Percentiles rank a stretch among this genome's conserved stretches.
phyloP scores from a whole-genome alignment of 108 stramenopile species.

The Nitzschia palea region DNA sequence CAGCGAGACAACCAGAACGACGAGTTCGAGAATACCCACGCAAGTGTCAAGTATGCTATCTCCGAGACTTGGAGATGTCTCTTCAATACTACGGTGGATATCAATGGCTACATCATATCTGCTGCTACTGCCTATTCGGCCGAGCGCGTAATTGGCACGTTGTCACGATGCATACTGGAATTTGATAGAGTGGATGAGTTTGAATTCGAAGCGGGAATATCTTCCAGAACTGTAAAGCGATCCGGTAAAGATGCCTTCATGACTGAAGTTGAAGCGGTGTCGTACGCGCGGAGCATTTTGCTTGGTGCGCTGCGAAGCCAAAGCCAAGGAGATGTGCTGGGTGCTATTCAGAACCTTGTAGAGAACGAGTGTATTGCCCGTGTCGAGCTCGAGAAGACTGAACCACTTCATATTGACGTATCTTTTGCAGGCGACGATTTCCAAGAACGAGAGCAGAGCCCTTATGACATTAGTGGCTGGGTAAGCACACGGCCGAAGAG shows the following conservation, averaged over 20 bases:
- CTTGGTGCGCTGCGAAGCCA: constrained; percentile 55
- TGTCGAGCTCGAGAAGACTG: constrained; percentile 20
- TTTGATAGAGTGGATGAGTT: constrained; percentile 45
- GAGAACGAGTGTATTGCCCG: constrained; percentile 47
- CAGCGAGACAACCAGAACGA: constrained; percentile 2
- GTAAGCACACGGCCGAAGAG: constrained; percentile 22
- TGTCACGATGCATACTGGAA: constrained; percentile 67
- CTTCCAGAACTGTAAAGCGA: constrained; percentile 17
- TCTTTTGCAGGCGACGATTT: constrained; percentile 53
- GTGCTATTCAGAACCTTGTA: constrained; percentile 58
- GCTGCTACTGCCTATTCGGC: constrained; percentile 61
- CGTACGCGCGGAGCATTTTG: constrained; percentile 76
- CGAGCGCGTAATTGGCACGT: constrained; percentile 71
- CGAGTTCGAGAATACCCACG: background rate
- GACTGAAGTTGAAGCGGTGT: constrained; percentile 69
- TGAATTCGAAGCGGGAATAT: background rate
- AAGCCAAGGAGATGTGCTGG: constrained; percentile 55
- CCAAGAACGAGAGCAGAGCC: constrained; percentile 22
- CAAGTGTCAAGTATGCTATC: constrained; percentile 30
- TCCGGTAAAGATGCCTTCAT: constrained; percentile 15
- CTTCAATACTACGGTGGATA: constrained; percentile 53
- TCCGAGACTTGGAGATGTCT: constrained; percentile 70
- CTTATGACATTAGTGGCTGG: constrained; percentile 34
- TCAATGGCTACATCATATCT: constrained; percentile 65
- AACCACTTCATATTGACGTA: constrained; percentile 42